Conservation (phyloP, 1,284 basidiomycete species). For the Malassezia globosa region DNA sequence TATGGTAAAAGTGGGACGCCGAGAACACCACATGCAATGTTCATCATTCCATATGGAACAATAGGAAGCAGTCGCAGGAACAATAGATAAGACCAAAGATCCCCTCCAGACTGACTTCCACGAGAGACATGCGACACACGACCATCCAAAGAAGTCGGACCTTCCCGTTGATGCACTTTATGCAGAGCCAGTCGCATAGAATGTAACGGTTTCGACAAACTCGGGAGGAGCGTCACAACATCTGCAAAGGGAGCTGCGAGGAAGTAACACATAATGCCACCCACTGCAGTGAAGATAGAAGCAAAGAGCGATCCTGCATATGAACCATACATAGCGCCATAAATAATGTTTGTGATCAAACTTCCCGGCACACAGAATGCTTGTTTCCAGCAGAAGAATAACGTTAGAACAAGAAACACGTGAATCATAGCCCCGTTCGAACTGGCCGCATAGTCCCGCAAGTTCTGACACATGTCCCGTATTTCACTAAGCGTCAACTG, state of each 20-base stretch:
- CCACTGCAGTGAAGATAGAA: conserved; percentile 36
- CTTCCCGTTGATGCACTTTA: neutral
- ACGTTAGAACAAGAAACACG: conserved; percentile 32
- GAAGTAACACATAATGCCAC: conserved; percentile 42
- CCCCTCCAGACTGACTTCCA: conserved; percentile 6
- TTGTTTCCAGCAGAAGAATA: conserved; percentile 45
- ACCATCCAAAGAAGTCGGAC: neutral
- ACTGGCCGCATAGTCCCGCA: conserved; percentile 33
- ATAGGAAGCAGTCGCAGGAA: conserved; percentile 42
- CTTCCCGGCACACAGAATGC: conserved; percentile 42
- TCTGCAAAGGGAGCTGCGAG: conserved; percentile 31
- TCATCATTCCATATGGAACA: conserved; percentile 45
- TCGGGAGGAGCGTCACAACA: conserved; percentile 32
- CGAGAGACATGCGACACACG: neutral
- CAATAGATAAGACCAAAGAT: conserved; percentile 38
- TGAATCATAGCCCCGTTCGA: conserved; percentile 26
- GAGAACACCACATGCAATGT: conserved; percentile 43
- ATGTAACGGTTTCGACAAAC: conserved; percentile 32
- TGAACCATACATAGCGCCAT: conserved; percentile 44
- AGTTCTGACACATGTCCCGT: conserved; percentile 29
- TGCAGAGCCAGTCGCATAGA: conserved; percentile 34
- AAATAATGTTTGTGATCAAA: conserved; percentile 44
- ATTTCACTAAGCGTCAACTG: conserved; percentile 40
- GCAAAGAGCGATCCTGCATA: conserved; percentile 38
- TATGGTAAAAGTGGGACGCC: conserved; percentile 41